Conservation (phyloP, 2,329 filamentous ascomycete genomes). For the Sporothrix schenckii region DNA sequence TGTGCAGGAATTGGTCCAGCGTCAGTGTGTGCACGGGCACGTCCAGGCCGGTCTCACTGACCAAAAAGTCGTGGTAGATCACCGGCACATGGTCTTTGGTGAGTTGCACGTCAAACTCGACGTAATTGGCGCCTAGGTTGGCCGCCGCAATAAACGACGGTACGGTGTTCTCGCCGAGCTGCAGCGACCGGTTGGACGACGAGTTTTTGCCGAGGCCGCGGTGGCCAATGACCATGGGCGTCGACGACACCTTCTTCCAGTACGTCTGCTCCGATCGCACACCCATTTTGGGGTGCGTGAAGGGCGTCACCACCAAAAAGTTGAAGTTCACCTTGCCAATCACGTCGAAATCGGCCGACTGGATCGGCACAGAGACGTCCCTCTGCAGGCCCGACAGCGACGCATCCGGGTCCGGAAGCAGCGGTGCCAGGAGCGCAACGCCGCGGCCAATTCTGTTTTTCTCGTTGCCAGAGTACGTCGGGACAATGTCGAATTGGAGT, state of each 20-base stretch:
- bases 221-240: constrained; percentile 72
- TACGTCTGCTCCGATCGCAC: constrained; percentile 90
- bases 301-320: constrained; percentile 92
- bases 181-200: constrained; percentile 78
- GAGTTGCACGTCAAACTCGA: constrained; percentile 86
- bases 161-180: constrained; percentile 94
- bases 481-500: constrained; percentile 90
- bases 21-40: constrained; percentile 95
- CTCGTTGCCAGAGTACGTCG: constrained; percentile 88
- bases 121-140: constrained; percentile 79
- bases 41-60: constrained; percentile 96
- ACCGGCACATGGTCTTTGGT: constrained; percentile 99
- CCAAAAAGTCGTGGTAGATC: constrained; percentile 97
- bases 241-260: constrained; percentile 89
- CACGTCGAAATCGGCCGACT: constrained; percentile 81
- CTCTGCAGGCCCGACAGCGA: constrained; percentile 91
- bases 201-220: constrained; percentile 88
- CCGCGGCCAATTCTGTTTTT: constrained; percentile 87
- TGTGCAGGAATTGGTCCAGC: constrained; percentile 90
- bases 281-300: constrained; percentile 90
- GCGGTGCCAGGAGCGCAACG: constrained; percentile 82
- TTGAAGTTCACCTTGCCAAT: constrained; percentile 97
- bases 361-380: constrained; percentile 87
- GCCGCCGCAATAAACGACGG: constrained; percentile 95
- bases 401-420: constrained; percentile 79